These are phyloP conservation scores for Astrothelium macrocarpum DNA, from an alignment of 495 filamentous ascomycete species.

Conservation along the genomic window DNA sequence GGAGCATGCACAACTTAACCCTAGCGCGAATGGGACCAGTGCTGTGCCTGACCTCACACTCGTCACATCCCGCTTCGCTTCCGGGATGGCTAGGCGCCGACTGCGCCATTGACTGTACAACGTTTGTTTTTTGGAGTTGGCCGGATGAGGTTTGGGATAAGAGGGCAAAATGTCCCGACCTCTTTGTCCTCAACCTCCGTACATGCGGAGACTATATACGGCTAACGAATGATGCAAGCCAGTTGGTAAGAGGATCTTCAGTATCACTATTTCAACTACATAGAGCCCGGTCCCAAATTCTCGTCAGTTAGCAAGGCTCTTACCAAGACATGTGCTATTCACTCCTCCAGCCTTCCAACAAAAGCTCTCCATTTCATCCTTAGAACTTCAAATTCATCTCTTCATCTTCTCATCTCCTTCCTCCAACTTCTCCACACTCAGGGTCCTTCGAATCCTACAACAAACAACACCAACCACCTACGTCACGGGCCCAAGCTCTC, in stretches of 20 bases:
- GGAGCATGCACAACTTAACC: too few species aligned
- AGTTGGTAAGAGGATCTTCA: neutral
- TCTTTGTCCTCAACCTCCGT: too few species aligned
- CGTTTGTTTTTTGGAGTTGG: neutral
- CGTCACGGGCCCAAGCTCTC: neutral
- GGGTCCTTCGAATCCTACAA: neutral
- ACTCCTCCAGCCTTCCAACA: neutral
- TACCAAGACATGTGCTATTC: neutral
- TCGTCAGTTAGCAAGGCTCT: neutral
- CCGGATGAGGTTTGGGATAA: neutral
- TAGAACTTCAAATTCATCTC: neutral
- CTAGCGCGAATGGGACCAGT: neutral
- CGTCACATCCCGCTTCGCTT: neutral
- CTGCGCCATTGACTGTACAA: neutral
- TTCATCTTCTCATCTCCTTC: neutral
- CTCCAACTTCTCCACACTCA: neutral
- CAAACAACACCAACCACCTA: neutral
- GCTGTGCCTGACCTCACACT: constrained; percentile 3
- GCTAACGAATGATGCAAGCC: neutral
- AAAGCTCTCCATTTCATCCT: neutral
- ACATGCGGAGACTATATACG: too few species aligned
- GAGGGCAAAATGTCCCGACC: neutral
- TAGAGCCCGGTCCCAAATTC: neutral
- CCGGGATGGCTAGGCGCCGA: neutral
- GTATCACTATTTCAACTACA: neutral